Base-by-base conservation (phyloP, 1,139 yeast species). In the Pichia sp. region DNA sequence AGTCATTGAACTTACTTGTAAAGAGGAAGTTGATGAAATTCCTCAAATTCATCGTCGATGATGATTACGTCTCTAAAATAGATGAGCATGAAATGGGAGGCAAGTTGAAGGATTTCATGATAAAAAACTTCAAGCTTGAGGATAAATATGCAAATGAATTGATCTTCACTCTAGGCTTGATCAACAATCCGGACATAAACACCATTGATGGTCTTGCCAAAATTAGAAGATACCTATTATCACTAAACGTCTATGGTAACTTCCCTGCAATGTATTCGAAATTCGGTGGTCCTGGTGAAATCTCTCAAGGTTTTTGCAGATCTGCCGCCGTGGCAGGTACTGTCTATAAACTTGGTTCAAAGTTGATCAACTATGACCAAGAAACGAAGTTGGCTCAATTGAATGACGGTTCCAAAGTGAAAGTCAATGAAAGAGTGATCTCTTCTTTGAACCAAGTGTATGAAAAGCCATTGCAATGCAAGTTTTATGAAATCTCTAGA, bases 251-350 rank as follows among this genome's bases (percentile, higher is more conserved):
- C 10, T 91, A 87, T 58, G 98, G 98, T 10, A 80, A 78, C 47
- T 93, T 91, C 69, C 96, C 98, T 2, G 93, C 85, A 17, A 69
- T 91, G 64, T 80, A 81, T 50, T 84, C 94, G 41, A 88, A 86
- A 65, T 91, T 80, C 59, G 98, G 98, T 40, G 94, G 96, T 3
- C 93, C 95, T 0, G 96, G 97, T 33, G 99, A 91, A 60, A 67
- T 91, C 23, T 79, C 95, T 7, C 99, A 91, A 63, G 99, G 96
- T 2, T 91, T 91, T 58, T 88, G 97, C 60, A 73, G 99, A 48
- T 82, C 94, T 41, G 97, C 98, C 5, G 98, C 99, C 12, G 98
- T 91, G 44, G 97, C 94, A 22, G 98, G 97, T 41, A 84, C 96
- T 40, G 85, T 94, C 27, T 91, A 88, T 62, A 87, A 87, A 60